Evolutionary conservation across 768 basidiomycete species (phyloP).

Genomic region (Neoboletus brunneissimus): DNA sequence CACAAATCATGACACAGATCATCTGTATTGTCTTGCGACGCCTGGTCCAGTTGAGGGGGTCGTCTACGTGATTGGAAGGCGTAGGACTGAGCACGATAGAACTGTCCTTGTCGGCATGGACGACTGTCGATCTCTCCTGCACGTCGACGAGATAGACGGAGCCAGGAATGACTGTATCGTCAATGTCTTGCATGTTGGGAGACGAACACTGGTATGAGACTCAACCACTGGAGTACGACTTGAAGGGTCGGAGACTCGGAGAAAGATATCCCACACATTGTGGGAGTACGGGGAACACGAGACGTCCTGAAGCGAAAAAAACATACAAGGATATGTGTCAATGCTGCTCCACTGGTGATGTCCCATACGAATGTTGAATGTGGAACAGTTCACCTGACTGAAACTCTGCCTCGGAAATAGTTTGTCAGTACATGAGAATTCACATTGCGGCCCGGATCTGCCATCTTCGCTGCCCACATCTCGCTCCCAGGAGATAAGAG

Average conservation of each 20-base stretch:
- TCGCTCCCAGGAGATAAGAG: conserved; percentile 5
- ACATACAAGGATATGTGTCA: neutral
- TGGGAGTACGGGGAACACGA: neutral
- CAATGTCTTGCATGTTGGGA: conserved; percentile 13
- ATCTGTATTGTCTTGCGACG: conserved; percentile 14
- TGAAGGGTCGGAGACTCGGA: neutral
- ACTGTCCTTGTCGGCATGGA: conserved; percentile 13
- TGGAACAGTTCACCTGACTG: neutral
- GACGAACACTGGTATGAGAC: neutral
- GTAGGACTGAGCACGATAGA: conserved; percentile 25
- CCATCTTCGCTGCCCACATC: neutral
- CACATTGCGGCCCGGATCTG: neutral
- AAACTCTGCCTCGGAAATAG: neutral
- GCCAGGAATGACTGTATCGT: conserved; percentile 19
- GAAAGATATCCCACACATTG: neutral
- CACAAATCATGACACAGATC: conserved; percentile 18
- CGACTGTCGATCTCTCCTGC: conserved; percentile 8
- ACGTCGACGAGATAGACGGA: conserved; percentile 27
- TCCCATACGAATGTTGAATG: neutral
- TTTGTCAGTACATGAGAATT: neutral
- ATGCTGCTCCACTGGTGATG: neutral
- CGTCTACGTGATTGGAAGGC: conserved; percentile 24
- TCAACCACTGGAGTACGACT: neutral
- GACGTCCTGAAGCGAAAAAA: neutral
- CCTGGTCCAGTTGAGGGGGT: conserved; percentile 23